Evolutionary conservation across 2,329 filamentous ascomycete genomes (phyloP), one percentile per base, ranked within the genome.

Genomic region (Claviceps lovelessii): DNA sequence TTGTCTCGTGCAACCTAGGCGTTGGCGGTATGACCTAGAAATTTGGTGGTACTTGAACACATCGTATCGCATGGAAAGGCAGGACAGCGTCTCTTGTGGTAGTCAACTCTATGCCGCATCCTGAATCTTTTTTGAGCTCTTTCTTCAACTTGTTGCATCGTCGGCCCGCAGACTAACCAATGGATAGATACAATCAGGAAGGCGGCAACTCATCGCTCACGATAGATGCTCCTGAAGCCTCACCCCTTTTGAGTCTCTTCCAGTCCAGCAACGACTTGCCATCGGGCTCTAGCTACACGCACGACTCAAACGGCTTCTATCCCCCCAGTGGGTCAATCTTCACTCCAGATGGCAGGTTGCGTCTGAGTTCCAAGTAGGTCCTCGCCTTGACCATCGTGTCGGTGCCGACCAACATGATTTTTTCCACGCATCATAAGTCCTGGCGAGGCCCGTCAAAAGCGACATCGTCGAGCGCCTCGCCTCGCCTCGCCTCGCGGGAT

Each of bases 281-380:
- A 63, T 70, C 69, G 55, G 68, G 71, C 51, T 65, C 73, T 51
- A 70, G 72, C 56, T 81, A 80, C 66, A 67, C 73, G 57, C 68
- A 76, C 58, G 77, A 81, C 61, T 70, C 66, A 61, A 65, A 68
- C 60, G 67, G 71, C 56, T 79, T 77, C 65, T 80, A 78, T 64
- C 70, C 59, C 53, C 51, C 64, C 68, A 57, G 64, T 69, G 55
- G 65, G 73, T 58, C 69, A 70, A 77, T 75, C 61, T 65, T 75
- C 49, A 68, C 67, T 61, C 68, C 80, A 58, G 77, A 80, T 69
- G 70, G 75, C 62, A 75, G 78, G 66, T 70, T 76, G 63, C 75
- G 77, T 63, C 68, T 80, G 63, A 73, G 71, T 63, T 75, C 76
- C 61, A 78, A 72, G 78, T 81, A 76, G 61, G 77, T 77, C 44